A percentile compares a stretch with the other conserved stretches of the same genome.
phyloP scores from a whole-genome alignment of 768 basidiomycete genomes.

The Galerina sulciceps region DNA sequence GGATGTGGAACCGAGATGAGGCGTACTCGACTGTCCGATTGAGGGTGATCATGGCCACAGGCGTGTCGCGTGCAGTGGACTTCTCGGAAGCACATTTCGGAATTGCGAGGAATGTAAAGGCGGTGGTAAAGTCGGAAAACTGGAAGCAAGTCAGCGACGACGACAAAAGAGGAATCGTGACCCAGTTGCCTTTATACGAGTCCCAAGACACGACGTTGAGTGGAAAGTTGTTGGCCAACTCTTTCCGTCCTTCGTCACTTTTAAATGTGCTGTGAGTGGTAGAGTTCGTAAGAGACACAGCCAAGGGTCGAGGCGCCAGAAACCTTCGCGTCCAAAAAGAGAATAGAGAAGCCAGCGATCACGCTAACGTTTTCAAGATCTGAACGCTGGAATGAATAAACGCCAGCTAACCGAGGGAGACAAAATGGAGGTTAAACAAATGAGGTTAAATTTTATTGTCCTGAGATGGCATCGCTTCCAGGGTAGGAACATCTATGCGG shows the following conservation, averaged over 20 bases:
- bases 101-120: background rate
- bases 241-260: conserved; percentile 3
- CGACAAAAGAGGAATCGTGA: background rate
- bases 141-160: background rate
- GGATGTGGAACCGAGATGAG: conserved; percentile 15
- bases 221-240: background rate
- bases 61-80: conserved; percentile 36
- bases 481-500: conserved; percentile 9
- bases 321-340: conserved; percentile 22
- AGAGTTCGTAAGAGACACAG: conserved; percentile 17
- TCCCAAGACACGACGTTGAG: background rate
- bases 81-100: conserved; percentile 49
- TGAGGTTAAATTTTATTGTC: conserved; percentile 22
- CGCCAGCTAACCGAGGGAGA: conserved; percentile 21
- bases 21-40: conserved; percentile 28
- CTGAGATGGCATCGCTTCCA: conserved; percentile 23
- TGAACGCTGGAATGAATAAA: conserved; percentile 23
- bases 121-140: background rate
- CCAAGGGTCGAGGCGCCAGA: conserved; percentile 19
- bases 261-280: conserved; percentile 16
- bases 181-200: background rate
- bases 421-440: conserved; percentile 17
- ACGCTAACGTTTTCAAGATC: conserved; percentile 20
- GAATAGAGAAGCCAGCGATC: conserved; percentile 21
- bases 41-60: conserved; percentile 40